phyloP scores from a whole-genome alignment of 2,329 filamentous ascomycete species.

The Curvularia sp. region DNA sequence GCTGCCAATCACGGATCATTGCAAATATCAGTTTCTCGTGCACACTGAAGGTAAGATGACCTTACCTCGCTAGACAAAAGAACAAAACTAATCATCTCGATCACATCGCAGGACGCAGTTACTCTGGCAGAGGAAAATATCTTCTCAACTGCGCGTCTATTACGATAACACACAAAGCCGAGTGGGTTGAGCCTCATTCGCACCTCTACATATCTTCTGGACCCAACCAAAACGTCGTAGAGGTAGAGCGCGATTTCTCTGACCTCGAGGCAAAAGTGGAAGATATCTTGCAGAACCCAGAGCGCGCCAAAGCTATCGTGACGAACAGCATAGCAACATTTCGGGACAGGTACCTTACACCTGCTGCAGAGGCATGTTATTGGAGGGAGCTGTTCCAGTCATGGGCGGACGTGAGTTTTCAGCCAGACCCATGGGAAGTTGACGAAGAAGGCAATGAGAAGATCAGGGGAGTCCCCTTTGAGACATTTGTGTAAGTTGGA shows the following conservation, averaged over 20 bases:
- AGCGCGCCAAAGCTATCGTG: conserved; percentile 20
- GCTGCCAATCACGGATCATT: conserved; percentile 33
- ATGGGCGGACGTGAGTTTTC: conserved; percentile 24
- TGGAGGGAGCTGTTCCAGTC: conserved; percentile 26
- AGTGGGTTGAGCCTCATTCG: conserved; percentile 29
- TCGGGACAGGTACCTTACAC: conserved; percentile 26
- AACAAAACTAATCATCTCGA: not conserved
- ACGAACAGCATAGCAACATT: conserved; percentile 27
- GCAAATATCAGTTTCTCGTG: conserved; percentile 50
- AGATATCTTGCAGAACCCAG: conserved; percentile 22
- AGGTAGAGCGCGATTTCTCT: conserved; percentile 33
- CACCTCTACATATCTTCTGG: conserved; percentile 22
- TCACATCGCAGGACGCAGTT: conserved; percentile 32
- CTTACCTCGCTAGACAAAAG: not conserved
- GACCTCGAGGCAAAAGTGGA: conserved; percentile 24
- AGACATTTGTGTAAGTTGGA: conserved; percentile 18
- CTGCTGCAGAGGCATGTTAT: conserved; percentile 28
- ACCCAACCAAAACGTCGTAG: conserved; percentile 28
- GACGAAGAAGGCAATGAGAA: not conserved
- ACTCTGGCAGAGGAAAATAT: conserved; percentile 61
- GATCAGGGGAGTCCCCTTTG: conserved; percentile 6
- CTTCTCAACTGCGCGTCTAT: conserved; percentile 55
- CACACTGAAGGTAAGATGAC: conserved; percentile 58
- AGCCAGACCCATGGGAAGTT: conserved; percentile 15
- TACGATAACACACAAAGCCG: conserved; percentile 24